Conservation (phyloP, 805 yeast species). For the Yarrowia bubula region DNA sequence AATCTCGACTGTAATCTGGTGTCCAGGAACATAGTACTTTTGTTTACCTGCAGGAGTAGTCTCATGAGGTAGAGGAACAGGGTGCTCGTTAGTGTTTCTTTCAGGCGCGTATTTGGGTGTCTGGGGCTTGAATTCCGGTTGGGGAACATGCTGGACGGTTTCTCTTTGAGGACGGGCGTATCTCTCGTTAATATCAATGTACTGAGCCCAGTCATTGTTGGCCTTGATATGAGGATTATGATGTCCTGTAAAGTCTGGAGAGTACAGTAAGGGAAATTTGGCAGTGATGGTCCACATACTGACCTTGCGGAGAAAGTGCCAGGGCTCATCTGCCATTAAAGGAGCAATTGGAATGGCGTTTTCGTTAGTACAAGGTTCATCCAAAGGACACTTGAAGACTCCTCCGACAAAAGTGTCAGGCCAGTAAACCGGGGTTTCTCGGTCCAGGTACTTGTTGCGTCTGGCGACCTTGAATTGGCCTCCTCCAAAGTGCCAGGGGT, state of each 20-base stretch:
- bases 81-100: background rate
- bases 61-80: background rate
- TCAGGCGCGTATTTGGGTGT: background rate
- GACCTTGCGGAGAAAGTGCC: slow-evolving; percentile 28
- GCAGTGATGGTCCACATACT: slow-evolving; percentile 46
- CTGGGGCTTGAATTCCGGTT: too few species aligned
- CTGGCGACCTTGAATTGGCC: slow-evolving; percentile 58
- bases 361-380: slow-evolving; percentile 26
- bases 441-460: slow-evolving; percentile 50
- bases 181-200: slow-evolving; percentile 49
- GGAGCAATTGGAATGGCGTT: slow-evolving; percentile 50
- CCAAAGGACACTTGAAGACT: slow-evolving; percentile 48
- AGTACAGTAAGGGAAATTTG: slow-evolving; percentile 35
- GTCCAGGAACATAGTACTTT: background rate
- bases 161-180: slow-evolving; percentile 35
- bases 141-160: too few species aligned
- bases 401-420: slow-evolving; percentile 67
- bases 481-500: slow-evolving; percentile 5
- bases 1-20: background rate
- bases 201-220: slow-evolving; percentile 45
- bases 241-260: slow-evolving; percentile 25
- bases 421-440: slow-evolving; percentile 48
- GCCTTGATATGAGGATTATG: slow-evolving; percentile 13
- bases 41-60: background rate
- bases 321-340: slow-evolving; percentile 49